Percentiles rank a stretch among this genome's conserved stretches.
Evolutionary conservation across 768 basidiomycete species (phyloP).

Genomic region (Lentinula raphanica): DNA sequence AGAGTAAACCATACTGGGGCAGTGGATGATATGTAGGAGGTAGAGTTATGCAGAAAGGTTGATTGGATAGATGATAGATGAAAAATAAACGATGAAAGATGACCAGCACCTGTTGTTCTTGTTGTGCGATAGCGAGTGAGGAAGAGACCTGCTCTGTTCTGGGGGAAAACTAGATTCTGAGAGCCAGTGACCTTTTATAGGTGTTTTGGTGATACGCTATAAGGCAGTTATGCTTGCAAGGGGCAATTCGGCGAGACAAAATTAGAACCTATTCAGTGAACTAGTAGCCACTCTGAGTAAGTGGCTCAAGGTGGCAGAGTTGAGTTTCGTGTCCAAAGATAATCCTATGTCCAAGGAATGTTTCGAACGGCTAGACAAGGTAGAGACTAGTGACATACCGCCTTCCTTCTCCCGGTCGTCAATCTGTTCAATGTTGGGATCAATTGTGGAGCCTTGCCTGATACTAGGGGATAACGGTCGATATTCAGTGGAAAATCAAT

Average conservation of each 20-base stretch:
- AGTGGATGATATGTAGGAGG: not conserved
- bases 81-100: not conserved
- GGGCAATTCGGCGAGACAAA: not conserved
- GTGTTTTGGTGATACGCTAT: not conserved
- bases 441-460: no score
- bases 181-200: not conserved
- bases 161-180: not conserved
- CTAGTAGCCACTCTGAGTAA: no score
- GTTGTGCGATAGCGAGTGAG: not conserved
- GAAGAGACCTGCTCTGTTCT: not conserved
- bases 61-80: not conserved
- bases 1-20: not conserved
- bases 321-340: no score
- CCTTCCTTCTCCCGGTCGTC: not conserved
- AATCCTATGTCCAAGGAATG: no score
- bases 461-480: no score
- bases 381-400: not conserved
- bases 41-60: not conserved
- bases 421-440: no score
- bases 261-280: no score
- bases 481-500: no score
- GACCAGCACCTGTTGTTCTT: not conserved
- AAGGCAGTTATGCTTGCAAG: not conserved
- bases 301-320: not conserved
- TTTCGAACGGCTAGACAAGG: not conserved